phyloP scores from a whole-genome alignment of 2,329 filamentous ascomycete genomes.

The Verticillium tricorpus region DNA sequence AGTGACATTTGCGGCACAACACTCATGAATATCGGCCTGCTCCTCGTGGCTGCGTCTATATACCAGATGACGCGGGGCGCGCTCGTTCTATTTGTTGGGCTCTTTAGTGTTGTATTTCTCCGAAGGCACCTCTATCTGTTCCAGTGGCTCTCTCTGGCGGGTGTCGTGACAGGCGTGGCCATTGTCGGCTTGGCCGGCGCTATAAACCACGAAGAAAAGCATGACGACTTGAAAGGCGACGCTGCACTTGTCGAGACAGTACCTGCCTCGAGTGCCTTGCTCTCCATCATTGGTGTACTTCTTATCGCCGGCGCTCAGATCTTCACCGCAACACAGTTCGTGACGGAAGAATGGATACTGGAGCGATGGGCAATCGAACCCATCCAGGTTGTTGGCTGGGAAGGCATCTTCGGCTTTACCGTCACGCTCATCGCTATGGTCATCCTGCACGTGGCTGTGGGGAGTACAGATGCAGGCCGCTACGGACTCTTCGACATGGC shows the following conservation, averaged over 20 bases:
- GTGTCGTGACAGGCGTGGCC: slow-evolving; percentile 84
- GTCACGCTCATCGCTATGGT: slow-evolving; percentile 78
- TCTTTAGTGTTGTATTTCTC: slow-evolving; percentile 92
- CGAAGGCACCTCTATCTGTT: slow-evolving; percentile 75
- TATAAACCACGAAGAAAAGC: slow-evolving; percentile 62
- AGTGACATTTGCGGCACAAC: slow-evolving; percentile 96
- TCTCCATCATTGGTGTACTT: slow-evolving; percentile 76
- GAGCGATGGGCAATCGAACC: slow-evolving; percentile 64
- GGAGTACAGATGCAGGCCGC: slow-evolving; percentile 66
- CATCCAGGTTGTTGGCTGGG: slow-evolving; percentile 90
- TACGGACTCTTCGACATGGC: slow-evolving; percentile 87
- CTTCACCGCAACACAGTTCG: slow-evolving; percentile 95
- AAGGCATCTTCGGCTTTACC: slow-evolving; percentile 84
- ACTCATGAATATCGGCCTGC: slow-evolving; percentile 90
- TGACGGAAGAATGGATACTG: slow-evolving; percentile 90
- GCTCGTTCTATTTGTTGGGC: slow-evolving; percentile 88
- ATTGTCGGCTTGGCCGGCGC: slow-evolving; percentile 86
- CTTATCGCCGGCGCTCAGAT: slow-evolving; percentile 93
- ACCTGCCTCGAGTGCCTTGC: slow-evolving; percentile 42
- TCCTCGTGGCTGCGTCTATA: slow-evolving; percentile 92
- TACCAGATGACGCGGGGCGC: slow-evolving; percentile 99
- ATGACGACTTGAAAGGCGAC: slow-evolving; percentile 33
- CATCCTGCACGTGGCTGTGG: slow-evolving; percentile 72
- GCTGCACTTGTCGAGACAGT: slow-evolving; percentile 8
- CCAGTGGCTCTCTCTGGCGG: slow-evolving; percentile 85